Conservation (phyloP, 345 rosid species). For the Brassica napus region Da-Ae NC_063436.1:11666501-11667000, state of each 20-base stretch:
- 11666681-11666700: not conserved
- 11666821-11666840: constrained; percentile 40
- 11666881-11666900: constrained; percentile 44
- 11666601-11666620: constrained; percentile 67
- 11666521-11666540: constrained; percentile 98
- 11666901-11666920: constrained; percentile 4
- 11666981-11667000: constrained; percentile 70
- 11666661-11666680: not conserved
- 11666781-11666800: constrained; percentile 86
- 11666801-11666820: constrained; percentile 28
- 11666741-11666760: constrained; percentile 90
- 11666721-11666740: constrained; percentile 92
- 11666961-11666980: constrained; percentile 75
- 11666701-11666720: constrained; percentile 45
- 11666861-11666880: constrained; percentile 52
- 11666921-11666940: not conserved
- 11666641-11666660: not conserved
- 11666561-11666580: constrained; percentile 82
- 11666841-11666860: constrained; percentile 45
- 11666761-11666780: constrained; percentile 86
- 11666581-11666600: constrained; percentile 69
- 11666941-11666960: constrained; percentile 45
- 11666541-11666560: constrained; percentile 93
- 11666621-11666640: constrained; percentile 64
- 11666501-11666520: constrained; percentile 96